A percentile compares a stretch with the other conserved stretches of the same genome.
Conservation (phyloP, 192 early-diverging fungal species). For the Coemansia sp. region DNA sequence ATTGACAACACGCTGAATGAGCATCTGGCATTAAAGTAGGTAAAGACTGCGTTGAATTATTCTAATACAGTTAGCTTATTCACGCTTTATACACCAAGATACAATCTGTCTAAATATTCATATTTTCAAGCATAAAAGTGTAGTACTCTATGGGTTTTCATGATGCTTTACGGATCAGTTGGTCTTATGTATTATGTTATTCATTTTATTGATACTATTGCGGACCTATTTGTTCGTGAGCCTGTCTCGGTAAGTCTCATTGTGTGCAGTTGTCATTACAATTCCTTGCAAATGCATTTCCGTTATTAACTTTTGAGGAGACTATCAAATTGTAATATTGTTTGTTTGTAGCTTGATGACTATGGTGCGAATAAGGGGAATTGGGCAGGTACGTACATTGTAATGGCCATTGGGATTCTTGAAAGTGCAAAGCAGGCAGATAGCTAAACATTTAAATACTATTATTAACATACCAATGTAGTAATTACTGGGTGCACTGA, state of each 20-base stretch:
- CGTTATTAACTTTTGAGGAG: background rate
- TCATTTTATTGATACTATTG: constrained; percentile 20
- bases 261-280: too few species aligned
- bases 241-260: constrained; percentile 29
- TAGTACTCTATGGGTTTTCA: constrained; percentile 42
- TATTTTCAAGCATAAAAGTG: background rate
- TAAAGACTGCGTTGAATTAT: background rate
- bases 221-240: constrained; percentile 40
- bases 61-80: background rate
- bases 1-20: background rate
- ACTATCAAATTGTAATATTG: background rate
- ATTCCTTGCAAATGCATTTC: background rate
- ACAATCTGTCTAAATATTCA: background rate
- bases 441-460: background rate
- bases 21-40: constrained; percentile 5
- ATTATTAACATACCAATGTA: constrained; percentile 8
- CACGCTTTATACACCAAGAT: background rate
- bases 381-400: constrained; percentile 47
- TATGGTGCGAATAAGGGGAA: constrained; percentile 41
- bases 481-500: constrained; percentile 93
- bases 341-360: constrained; percentile 21
- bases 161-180: constrained; percentile 49
- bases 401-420: background rate
- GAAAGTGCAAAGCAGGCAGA: background rate
- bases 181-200: constrained; percentile 29